These are phyloP conservation scores for Saccharomycopsis microspora DNA, from an alignment of 805 yeast genomes.

Conservation along the genomic window DNA sequence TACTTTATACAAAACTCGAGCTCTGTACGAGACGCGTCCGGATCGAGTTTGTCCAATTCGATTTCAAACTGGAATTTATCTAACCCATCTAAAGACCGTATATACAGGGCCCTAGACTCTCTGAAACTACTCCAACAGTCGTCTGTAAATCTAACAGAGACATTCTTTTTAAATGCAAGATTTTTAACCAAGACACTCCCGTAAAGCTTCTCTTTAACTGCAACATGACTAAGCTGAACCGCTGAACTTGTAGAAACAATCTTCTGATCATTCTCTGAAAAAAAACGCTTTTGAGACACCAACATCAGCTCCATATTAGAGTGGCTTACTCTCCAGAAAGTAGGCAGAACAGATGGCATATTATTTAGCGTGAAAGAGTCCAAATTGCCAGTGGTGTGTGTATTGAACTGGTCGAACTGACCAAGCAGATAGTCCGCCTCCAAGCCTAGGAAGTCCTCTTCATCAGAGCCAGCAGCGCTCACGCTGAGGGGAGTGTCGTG, in stretches of 20 bases:
- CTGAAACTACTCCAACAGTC: conserved; percentile 32
- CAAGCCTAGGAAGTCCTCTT: conserved; percentile 9
- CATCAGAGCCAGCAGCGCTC: conserved; percentile 9
- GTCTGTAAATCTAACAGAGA: conserved; percentile 29
- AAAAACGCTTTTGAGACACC: neutral
- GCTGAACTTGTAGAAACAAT: conserved; percentile 3
- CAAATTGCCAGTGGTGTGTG: neutral
- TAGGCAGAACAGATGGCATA: neutral
- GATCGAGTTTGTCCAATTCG: conserved; percentile 22
- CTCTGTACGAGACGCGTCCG: neutral
- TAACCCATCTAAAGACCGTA: conserved; percentile 7
- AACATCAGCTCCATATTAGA: conserved; percentile 3
- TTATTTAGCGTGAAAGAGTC: neutral
- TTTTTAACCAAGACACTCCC: conserved; percentile 36
- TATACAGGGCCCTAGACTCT: conserved; percentile 29
- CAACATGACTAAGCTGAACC: conserved; percentile 4
- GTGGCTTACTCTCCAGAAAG: conserved; percentile 3
- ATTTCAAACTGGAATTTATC: conserved; percentile 25
- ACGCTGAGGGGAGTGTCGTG: conserved; percentile 16
- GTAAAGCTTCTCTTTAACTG: neutral
- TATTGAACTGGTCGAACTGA: neutral
- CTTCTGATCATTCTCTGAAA: neutral
- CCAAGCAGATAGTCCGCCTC: conserved; percentile 5
- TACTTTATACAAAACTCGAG: too few relatives aligned
- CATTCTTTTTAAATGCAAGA: conserved; percentile 28